Evolutionary conservation across 768 basidiomycete genomes (phyloP).

Genomic region (Hebeloma cylindrosporum): DNA sequence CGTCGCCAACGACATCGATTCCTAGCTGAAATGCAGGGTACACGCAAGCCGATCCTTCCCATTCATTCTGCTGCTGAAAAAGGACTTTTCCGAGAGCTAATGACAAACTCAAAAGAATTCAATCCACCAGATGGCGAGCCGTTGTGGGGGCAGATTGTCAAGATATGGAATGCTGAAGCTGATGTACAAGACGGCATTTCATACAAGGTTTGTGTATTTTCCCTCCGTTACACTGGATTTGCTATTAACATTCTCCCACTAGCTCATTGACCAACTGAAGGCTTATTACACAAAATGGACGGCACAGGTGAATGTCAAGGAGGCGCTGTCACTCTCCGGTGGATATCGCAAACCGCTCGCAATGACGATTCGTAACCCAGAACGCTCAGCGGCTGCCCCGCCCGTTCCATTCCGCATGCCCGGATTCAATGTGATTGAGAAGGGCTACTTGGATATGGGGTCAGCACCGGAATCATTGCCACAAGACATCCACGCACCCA

Average conservation of each 20-base stretch:
- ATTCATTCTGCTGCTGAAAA: constrained; percentile 24
- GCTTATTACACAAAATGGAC: constrained; percentile 16
- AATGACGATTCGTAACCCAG: constrained; percentile 5
- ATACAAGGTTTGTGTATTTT: constrained; percentile 13
- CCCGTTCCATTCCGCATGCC: not conserved
- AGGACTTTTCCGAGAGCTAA: constrained; percentile 18
- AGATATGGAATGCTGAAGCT: constrained; percentile 15
- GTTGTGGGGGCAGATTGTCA: constrained; percentile 10
- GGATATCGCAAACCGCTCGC: constrained; percentile 4
- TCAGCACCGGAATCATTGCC: not conserved
- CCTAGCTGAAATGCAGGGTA: constrained; percentile 24
- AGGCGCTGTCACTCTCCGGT: constrained; percentile 14
- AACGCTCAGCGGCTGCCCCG: constrained; percentile 4
- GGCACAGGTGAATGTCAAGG: constrained; percentile 10
- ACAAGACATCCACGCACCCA: not conserved
- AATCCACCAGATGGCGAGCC: constrained; percentile 8
- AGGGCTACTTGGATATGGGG: constrained; percentile 8
- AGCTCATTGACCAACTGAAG: constrained; percentile 18
- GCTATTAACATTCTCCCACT: constrained; percentile 1
- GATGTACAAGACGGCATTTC: constrained; percentile 8
- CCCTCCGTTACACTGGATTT: not conserved
- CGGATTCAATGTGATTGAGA: not conserved
- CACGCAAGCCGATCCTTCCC: constrained; percentile 21
- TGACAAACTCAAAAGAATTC: constrained; percentile 6
- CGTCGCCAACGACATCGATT: constrained; percentile 15